A percentile compares a stretch with the other conserved stretches of the same genome.
Evolutionary conservation across 805 yeast genomes (phyloP).

Genomic region (Hanseniaspora singularis): DNA sequence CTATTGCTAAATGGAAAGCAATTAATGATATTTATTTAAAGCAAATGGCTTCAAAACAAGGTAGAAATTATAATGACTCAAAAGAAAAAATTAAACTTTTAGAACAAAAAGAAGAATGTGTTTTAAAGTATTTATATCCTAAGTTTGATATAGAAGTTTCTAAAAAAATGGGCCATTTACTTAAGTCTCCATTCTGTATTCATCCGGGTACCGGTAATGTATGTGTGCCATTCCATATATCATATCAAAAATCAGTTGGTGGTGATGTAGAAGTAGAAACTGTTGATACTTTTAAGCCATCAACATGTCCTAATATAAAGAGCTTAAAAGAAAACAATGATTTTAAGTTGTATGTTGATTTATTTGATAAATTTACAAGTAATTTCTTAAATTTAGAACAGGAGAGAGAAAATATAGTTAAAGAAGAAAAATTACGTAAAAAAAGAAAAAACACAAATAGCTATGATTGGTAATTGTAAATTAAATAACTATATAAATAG

Average conservation of each 20-base stretch:
- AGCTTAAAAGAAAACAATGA: not conserved
- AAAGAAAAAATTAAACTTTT: slow-evolving; percentile 12
- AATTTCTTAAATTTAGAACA: slow-evolving; percentile 4
- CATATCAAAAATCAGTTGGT: slow-evolving; percentile 1
- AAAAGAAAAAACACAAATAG: not conserved
- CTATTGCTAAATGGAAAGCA: slow-evolving; percentile 68
- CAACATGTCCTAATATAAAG: slow-evolving; percentile 12
- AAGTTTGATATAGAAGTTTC: slow-evolving; percentile 89
- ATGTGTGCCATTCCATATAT: slow-evolving; percentile 61
- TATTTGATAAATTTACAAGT: slow-evolving; percentile 6
- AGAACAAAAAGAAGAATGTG: slow-evolving; percentile 53
- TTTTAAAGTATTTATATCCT: slow-evolving; percentile 74
- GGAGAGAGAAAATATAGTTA: slow-evolving; percentile 4
- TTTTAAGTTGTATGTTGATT: slow-evolving; percentile 1
- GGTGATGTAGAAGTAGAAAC: not conserved
- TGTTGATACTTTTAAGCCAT: slow-evolving; percentile 5
- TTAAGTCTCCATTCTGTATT: slow-evolving; percentile 92
- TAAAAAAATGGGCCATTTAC: slow-evolving; percentile 73
- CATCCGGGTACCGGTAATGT: slow-evolving; percentile 94
- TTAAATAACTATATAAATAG: not conserved
- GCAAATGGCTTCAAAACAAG: slow-evolving; percentile 36
- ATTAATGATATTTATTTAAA: slow-evolving; percentile 41
- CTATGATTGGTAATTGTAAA: slow-evolving; percentile 3
- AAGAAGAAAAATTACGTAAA: not conserved
- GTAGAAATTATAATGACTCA: slow-evolving; percentile 13